Evolutionary conservation across 345 rosid genomes (phyloP).

Genomic region (Lepidium sativum): DNA sequence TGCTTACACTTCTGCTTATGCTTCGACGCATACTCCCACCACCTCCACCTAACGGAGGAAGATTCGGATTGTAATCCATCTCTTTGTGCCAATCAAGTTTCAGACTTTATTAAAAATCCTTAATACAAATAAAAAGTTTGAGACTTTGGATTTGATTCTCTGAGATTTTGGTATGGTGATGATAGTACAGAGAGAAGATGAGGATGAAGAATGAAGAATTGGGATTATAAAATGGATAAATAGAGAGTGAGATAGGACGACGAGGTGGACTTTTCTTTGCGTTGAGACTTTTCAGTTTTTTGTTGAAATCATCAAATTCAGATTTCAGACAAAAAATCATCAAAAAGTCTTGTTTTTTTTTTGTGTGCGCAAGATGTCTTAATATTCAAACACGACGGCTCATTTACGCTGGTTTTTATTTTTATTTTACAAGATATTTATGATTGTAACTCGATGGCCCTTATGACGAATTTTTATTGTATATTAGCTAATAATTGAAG

Average conservation of each 20-base stretch:
- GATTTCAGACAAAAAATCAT: not conserved
- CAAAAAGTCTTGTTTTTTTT: not conserved
- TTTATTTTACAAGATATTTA: not conserved
- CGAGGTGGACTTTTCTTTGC: constrained; percentile 20
- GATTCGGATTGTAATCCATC: constrained; percentile 22
- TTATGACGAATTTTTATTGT: not conserved
- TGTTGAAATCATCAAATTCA: not conserved
- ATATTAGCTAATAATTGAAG: not conserved
- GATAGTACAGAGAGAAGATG: not conserved
- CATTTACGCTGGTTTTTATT: not conserved
- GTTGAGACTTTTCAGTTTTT: not conserved
- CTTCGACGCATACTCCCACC: constrained; percentile 27
- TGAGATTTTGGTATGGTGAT: not conserved
- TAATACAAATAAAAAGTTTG: too few species aligned
- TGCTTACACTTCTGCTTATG: constrained; percentile 54
- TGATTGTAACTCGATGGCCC: not conserved
- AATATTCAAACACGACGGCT: constrained; percentile 14
- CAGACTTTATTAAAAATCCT: too few species aligned
- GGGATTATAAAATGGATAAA: constrained; percentile 10
- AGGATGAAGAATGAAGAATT: not conserved
- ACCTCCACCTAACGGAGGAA: constrained; percentile 13
- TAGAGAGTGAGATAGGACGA: constrained; percentile 3
- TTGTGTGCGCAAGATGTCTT: not conserved
- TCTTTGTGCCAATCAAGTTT: not conserved
- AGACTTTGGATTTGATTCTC: not conserved